Evolutionary conservation across 2,329 filamentous ascomycete species (phyloP).

Genomic region (Penicillium expansum): DNA sequence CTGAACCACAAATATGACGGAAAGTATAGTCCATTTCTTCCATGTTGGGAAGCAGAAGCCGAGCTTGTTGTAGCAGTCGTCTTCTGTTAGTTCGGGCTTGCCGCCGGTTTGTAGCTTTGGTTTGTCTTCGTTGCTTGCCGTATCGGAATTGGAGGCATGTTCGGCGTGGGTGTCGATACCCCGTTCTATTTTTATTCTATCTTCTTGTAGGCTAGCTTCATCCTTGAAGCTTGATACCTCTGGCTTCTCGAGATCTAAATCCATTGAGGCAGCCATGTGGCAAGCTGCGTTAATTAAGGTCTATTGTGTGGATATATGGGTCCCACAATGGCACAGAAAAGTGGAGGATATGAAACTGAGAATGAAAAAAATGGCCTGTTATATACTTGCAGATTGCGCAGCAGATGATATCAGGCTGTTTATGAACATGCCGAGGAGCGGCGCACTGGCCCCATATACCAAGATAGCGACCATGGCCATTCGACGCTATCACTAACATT

Average conservation of each 20-base stretch:
- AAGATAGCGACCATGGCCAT: neutral
- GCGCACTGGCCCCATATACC: neutral
- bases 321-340: neutral
- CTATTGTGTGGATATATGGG: neutral
- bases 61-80: constrained; percentile 62
- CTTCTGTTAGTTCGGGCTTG: constrained; percentile 41
- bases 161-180: constrained; percentile 19
- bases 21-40: constrained; percentile 72
- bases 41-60: constrained; percentile 58
- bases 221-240: constrained; percentile 2
- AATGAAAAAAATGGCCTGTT: neutral
- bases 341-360: neutral
- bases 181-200: constrained; percentile 4
- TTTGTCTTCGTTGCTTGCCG: constrained; percentile 5
- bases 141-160: constrained; percentile 17
- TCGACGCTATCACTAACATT: neutral
- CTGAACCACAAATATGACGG: constrained; percentile 69
- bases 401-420: neutral
- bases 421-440: neutral
- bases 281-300: neutral
- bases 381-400: neutral
- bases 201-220: neutral
- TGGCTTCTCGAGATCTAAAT: constrained; percentile 14
- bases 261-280: constrained; percentile 8
- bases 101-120: constrained; percentile 14